A percentile compares a stretch with the other conserved stretches of the same genome.
These are phyloP conservation scores for Cucumis cinereus DNA, from an alignment of 306 rosid species.

Conservation along the genomic window DNA sequence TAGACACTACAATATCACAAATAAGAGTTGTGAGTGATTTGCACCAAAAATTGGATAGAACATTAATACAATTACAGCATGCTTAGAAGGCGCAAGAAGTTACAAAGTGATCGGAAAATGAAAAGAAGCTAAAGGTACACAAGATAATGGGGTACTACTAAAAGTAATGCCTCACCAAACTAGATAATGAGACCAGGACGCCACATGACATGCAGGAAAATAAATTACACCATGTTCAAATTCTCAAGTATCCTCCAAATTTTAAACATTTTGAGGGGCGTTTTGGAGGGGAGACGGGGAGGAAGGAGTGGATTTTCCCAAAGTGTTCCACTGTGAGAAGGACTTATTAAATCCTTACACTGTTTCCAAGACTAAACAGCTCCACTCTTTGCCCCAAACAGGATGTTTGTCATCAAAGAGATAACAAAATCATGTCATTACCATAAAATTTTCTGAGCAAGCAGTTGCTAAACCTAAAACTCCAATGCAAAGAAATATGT, in stretches of 20 bases:
- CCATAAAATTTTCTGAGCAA: neutral
- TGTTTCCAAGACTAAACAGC: too few species aligned
- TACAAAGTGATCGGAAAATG: neutral
- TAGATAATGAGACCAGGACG: neutral
- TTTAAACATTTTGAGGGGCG: neutral
- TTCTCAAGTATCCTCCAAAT: neutral
- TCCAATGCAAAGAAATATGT: neutral
- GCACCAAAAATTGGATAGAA: neutral
- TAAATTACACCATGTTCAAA: neutral
- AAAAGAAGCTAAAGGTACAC: neutral
- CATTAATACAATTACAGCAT: neutral
- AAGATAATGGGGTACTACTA: neutral
- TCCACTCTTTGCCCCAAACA: too few species aligned
- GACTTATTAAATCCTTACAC: too few species aligned
- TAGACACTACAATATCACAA: constrained; percentile 44
- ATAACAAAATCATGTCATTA: neutral
- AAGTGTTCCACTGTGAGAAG: too few species aligned
- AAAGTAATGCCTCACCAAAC: neutral
- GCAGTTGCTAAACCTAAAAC: neutral
- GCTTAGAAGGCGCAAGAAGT: neutral
- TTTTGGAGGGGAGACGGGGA: too few species aligned
- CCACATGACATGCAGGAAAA: neutral
- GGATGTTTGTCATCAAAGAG: neutral
- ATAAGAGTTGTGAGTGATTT: neutral
- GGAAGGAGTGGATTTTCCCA: too few species aligned